phyloP scores from a whole-genome alignment of 2,329 filamentous ascomycete genomes.

The Colletotrichum chlorophyti region DNA sequence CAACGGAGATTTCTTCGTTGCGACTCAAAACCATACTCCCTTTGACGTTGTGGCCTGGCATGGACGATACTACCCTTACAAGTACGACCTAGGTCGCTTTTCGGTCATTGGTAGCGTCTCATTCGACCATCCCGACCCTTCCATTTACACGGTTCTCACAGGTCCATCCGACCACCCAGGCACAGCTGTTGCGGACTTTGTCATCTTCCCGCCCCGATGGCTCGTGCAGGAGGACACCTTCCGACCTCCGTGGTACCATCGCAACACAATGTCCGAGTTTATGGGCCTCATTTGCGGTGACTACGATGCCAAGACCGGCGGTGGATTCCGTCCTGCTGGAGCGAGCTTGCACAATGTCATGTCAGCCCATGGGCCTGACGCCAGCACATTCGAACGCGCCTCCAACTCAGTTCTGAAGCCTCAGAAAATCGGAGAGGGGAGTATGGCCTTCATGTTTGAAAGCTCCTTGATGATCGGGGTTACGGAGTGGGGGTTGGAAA shows the following conservation, averaged over 20 bases:
- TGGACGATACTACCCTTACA: slow-evolving; percentile 72
- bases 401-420: slow-evolving; percentile 51
- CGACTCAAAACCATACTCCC: slow-evolving; percentile 65
- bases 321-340: slow-evolving; percentile 50
- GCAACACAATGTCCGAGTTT: slow-evolving; percentile 57
- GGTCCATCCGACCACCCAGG: slow-evolving; percentile 55
- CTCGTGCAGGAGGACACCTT: slow-evolving; percentile 64
- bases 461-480: slow-evolving; percentile 58
- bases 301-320: slow-evolving; percentile 55
- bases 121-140: slow-evolving; percentile 70
- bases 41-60: slow-evolving; percentile 75
- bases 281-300: slow-evolving; percentile 53
- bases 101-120: slow-evolving; percentile 67
- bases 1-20: slow-evolving; percentile 63
- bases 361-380: slow-evolving; percentile 60
- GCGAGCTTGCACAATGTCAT: slow-evolving; percentile 63
- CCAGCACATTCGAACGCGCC: slow-evolving; percentile 51
- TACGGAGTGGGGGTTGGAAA: slow-evolving; percentile 56
- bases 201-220: slow-evolving; percentile 67
- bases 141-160: slow-evolving; percentile 67
- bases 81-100: slow-evolving; percentile 72
- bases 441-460: slow-evolving; percentile 60
- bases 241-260: slow-evolving; percentile 64
- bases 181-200: slow-evolving; percentile 63
- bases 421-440: slow-evolving; percentile 50